phyloP scores from a whole-genome alignment of 495 filamentous ascomycete species.

The Durotheca rogersii region DNA sequence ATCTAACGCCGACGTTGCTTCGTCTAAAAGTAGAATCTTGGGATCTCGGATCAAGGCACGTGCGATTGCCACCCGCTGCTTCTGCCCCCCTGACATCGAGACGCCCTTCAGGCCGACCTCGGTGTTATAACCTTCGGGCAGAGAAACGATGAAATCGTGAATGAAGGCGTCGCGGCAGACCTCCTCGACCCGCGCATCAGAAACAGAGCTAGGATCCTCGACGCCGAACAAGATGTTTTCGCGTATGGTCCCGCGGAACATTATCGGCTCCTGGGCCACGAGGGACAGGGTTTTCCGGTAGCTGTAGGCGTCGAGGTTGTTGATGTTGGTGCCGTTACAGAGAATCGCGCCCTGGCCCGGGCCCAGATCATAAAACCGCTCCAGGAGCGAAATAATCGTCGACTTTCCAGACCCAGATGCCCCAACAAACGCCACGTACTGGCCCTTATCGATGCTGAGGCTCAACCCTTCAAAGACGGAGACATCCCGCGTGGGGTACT shows the following conservation, averaged over 20 bases:
- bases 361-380: constrained; percentile 64
- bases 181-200: constrained; percentile 42
- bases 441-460: constrained; percentile 52
- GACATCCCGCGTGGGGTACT: constrained; percentile 54
- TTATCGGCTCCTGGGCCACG: constrained; percentile 45
- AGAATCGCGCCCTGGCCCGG: constrained; percentile 74
- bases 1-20: constrained; percentile 74
- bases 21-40: constrained; percentile 70
- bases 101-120: constrained; percentile 63
- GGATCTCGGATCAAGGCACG: constrained; percentile 73
- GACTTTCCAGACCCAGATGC: constrained; percentile 59
- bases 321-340: constrained; percentile 78
- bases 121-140: constrained; percentile 56
- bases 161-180: constrained; percentile 37
- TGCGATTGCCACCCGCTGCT: constrained; percentile 76
- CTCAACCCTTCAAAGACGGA: constrained; percentile 53
- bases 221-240: constrained; percentile 49
- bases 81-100: constrained; percentile 73
- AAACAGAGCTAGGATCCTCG: constrained; percentile 28
- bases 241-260: constrained; percentile 47
- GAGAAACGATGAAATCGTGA: constrained; percentile 8
- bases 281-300: constrained; percentile 36
- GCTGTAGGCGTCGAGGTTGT: constrained; percentile 66
- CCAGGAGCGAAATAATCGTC: constrained; percentile 55
- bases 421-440: constrained; percentile 57